phyloP scores from a whole-genome alignment of 2,329 filamentous ascomycete species.

The Colletotrichum acutatum region DNA sequence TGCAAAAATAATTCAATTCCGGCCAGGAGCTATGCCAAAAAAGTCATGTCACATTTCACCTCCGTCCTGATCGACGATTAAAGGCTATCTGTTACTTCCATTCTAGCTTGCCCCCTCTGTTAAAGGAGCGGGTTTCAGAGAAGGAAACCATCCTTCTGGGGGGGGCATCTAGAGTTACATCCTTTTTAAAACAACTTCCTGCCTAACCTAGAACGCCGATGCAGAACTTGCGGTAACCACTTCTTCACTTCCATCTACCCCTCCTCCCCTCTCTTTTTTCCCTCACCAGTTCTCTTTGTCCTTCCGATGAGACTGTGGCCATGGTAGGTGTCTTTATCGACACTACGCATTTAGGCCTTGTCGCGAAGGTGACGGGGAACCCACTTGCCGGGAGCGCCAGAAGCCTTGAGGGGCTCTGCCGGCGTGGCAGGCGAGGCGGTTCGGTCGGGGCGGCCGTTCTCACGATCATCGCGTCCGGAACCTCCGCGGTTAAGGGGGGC shows the following conservation, averaged over 20 bases:
- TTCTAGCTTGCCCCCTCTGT: conserved; percentile 44
- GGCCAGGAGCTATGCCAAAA: conserved; percentile 27
- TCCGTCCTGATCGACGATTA: conserved; percentile 30
- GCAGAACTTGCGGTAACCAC: conserved; percentile 42
- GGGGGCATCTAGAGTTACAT: conserved; percentile 50
- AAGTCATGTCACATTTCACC: conserved; percentile 31
- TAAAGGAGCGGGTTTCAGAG: conserved; percentile 33
- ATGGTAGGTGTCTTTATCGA: background rate
- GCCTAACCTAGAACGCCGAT: conserved; percentile 51
- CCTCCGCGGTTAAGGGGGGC: conserved; percentile 55
- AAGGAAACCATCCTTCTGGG: conserved; percentile 42
- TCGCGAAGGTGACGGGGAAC: conserved; percentile 62
- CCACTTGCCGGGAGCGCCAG: conserved; percentile 68
- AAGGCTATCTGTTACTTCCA: conserved; percentile 36
- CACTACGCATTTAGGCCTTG: conserved; percentile 47
- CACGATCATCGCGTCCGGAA: conserved; percentile 55
- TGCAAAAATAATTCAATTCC: conserved; percentile 11
- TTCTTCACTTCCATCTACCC: conserved; percentile 3
- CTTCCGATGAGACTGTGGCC: background rate
- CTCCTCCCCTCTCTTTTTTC: background rate
- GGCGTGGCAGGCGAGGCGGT: conserved; percentile 54
- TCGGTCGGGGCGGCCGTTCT: conserved; percentile 47
- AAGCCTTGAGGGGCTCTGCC: conserved; percentile 62
- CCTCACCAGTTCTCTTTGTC: conserved; percentile 39
- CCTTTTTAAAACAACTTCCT: conserved; percentile 44